Base-by-base conservation (phyloP, 2,329 filamentous ascomycete species). In the Colletotrichum nymphaeae region DNA sequence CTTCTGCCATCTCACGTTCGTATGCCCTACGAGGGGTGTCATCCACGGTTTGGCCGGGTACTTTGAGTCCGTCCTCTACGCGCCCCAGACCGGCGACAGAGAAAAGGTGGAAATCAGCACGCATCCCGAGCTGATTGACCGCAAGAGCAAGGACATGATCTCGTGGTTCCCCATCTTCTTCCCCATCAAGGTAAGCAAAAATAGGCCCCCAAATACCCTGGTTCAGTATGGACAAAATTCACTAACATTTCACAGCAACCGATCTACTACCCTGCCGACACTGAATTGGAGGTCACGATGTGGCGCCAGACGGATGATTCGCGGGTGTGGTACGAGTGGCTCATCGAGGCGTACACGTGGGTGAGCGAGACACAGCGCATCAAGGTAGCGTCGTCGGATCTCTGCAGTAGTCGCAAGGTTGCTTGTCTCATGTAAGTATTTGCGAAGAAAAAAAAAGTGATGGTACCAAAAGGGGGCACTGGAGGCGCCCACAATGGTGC, bases 81-180 rank as follows among this genome's bases (percentile, higher is more conserved):
- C 88, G 77, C 89, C 87, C 14, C 83, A 84, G 73, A 75, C 83
- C 7, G 82, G 78, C 6, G 82, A 83, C 28, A 79, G 79, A 75
- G 78, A 85, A 1, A 92, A 91, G 77, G 90, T 98, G 5, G 96
- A 98, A 85, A 88, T 99, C 73, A 97, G 95, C 79, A 99, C 94
- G 4, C 93, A 98, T 78, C 97, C 97, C 0, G 93, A 97, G 76
- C 94, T 93, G 35, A 98, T 99, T 84, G 94, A 97, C 69, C 86
- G 86, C 70, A 98, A 98, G 89, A 98, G 95, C 87, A 93, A 93
- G 80, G 95, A 97, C 78, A 99, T 99, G 97, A 97, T 98, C 76
- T 97, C 94, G 68, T 99, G 97, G 97, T 99, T 99, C 81, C 97
- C 97, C 1, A 98, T 99, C 35, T 98, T 96, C 85, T 99, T 99